These are phyloP conservation scores for Posidonia australis DNA, from an alignment of 106 monocot genomes.

Conservation along the genomic window DNA sequence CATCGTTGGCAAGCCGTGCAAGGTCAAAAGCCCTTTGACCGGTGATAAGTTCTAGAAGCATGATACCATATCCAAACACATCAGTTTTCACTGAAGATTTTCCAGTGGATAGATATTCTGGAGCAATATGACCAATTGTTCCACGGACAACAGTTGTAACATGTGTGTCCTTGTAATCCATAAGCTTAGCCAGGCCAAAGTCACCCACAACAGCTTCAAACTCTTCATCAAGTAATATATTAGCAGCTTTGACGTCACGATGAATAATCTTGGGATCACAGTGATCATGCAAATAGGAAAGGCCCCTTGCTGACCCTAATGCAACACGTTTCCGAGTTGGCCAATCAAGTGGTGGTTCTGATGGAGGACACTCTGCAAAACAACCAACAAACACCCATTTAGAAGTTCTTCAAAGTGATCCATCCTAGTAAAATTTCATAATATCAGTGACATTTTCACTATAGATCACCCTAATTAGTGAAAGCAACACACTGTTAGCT, in stretches of 20 bases:
- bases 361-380: conserved; percentile 43
- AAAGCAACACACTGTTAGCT: no score
- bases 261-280: conserved; percentile 99
- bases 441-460: no score
- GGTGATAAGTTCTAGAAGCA: conserved; percentile 93
- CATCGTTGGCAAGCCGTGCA: conserved; percentile 88
- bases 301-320: conserved; percentile 76
- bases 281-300: conserved; percentile 89
- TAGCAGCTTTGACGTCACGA: conserved; percentile 96
- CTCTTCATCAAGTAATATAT: conserved; percentile 89
- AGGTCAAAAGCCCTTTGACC: conserved; percentile 98
- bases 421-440: background rate
- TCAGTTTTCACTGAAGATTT: conserved; percentile 95
- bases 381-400: background rate
- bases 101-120: conserved; percentile 92
- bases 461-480: no score
- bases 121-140: conserved; percentile 93
- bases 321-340: conserved; percentile 61
- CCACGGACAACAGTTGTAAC: conserved; percentile 91
- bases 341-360: conserved; percentile 75
- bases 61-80: conserved; percentile 96
- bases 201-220: conserved; percentile 95
- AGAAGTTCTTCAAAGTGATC: background rate
- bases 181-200: conserved; percentile 89
- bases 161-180: conserved; percentile 99